Percentiles rank a stretch among this genome's conserved stretches.
Conservation (phyloP, 2,329 filamentous ascomycete genomes). For the Ceratocystis lukuohia region DNA sequence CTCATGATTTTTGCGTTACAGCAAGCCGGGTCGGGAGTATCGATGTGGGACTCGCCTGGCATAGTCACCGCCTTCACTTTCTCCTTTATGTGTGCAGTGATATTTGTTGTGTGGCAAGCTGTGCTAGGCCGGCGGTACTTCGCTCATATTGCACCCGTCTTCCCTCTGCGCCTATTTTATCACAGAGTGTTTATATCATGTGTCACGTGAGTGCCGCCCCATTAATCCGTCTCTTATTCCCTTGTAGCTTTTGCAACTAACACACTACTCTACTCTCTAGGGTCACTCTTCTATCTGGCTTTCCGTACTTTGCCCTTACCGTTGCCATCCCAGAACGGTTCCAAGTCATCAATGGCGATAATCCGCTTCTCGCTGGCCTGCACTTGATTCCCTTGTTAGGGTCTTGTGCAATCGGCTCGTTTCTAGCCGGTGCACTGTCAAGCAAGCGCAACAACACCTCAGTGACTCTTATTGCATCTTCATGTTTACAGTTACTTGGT, state of each 20-base stretch:
- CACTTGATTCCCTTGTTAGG: constrained; percentile 46
- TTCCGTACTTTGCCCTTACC: constrained; percentile 44
- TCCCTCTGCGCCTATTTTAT: constrained; percentile 37
- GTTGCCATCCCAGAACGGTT: constrained; percentile 47
- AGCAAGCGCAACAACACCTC: constrained; percentile 42
- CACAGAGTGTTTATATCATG: constrained; percentile 39
- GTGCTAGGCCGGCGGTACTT: constrained; percentile 29
- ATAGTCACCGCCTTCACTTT: constrained; percentile 38
- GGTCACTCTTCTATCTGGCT: constrained; percentile 43
- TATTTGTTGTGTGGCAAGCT: constrained; percentile 40
- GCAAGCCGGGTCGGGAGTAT: constrained; percentile 40
- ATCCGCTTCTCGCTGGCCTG: constrained; percentile 40
- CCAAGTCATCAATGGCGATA: constrained; percentile 44
- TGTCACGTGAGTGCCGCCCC: constrained; percentile 32
- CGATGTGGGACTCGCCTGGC: constrained; percentile 38
- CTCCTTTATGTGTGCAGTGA: constrained; percentile 35
- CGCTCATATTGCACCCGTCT: constrained; percentile 39
- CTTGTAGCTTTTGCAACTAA: constrained; percentile 1
- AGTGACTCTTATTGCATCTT: constrained; percentile 36
- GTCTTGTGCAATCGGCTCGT: constrained; percentile 42
- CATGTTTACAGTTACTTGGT: constrained; percentile 40
- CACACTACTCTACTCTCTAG: constrained; percentile 25
- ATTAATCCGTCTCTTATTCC: not conserved
- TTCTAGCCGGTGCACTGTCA: constrained; percentile 40
- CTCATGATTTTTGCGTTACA: constrained; percentile 44